Conservation (phyloP, 352 stramenopile species). For the Phytophthora cryptogea region DNA sequence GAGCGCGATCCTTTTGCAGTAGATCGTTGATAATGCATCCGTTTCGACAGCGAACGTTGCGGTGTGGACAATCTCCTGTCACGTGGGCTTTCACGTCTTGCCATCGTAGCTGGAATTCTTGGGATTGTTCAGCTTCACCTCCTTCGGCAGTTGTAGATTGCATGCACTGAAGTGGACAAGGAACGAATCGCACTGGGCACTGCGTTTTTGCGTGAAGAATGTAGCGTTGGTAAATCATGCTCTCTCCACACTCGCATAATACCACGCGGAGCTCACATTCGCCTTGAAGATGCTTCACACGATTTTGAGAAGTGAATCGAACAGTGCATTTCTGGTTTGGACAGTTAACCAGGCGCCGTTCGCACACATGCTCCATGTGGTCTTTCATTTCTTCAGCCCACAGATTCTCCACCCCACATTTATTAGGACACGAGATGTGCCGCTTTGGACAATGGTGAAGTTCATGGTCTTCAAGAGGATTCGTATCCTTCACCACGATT, state of each 20-base stretch:
- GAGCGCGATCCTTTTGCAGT: constrained; percentile 41
- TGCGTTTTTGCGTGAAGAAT: constrained; percentile 41
- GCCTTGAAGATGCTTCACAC: constrained; percentile 35
- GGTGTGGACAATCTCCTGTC: constrained; percentile 46
- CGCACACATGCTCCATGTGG: constrained; percentile 44
- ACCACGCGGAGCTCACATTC: constrained; percentile 56
- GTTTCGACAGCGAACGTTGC: constrained; percentile 71
- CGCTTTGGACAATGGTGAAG: constrained; percentile 51
- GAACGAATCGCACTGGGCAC: constrained; percentile 55
- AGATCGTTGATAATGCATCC: constrained; percentile 54
- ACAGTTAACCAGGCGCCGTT: constrained; percentile 47
- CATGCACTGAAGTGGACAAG: constrained; percentile 54
- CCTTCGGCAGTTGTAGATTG: neutral
- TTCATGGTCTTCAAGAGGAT: constrained; percentile 58
- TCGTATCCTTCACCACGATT: constrained; percentile 33
- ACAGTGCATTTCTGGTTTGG: constrained; percentile 52
- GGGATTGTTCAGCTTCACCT: neutral
- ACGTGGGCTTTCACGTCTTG: constrained; percentile 56
- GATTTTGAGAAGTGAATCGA: constrained; percentile 24
- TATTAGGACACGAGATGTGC: constrained; percentile 45
- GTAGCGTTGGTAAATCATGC: constrained; percentile 57
- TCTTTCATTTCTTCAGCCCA: constrained; percentile 53
- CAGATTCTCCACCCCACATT: constrained; percentile 16
- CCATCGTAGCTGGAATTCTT: constrained; percentile 32
- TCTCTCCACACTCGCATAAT: constrained; percentile 60